A percentile compares a stretch with the other conserved stretches of the same genome.
Evolutionary conservation across 2,329 filamentous ascomycete genomes (phyloP).

Genomic region (Phialophora verrucosa): DNA sequence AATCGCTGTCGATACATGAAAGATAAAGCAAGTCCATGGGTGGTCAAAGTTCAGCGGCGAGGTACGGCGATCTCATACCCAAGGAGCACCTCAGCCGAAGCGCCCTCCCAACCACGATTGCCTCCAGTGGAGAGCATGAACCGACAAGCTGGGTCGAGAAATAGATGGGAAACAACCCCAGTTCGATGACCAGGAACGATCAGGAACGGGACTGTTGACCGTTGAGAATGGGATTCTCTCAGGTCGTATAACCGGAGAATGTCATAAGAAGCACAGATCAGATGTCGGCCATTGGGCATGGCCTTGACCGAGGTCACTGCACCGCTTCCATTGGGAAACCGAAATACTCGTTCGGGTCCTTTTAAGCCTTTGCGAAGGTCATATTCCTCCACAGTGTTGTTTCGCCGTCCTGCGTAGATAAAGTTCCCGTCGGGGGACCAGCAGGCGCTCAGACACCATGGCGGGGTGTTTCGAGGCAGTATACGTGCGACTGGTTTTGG

Average conservation of each 20-base stretch:
- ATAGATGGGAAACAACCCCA: slow-evolving; percentile 84
- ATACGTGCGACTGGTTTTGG: slow-evolving; percentile 80
- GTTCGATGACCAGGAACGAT: slow-evolving; percentile 91
- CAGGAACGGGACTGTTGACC: slow-evolving; percentile 88
- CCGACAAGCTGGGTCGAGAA: slow-evolving; percentile 82
- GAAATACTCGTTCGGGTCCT: slow-evolving; percentile 77
- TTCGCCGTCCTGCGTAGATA: slow-evolving; percentile 89
- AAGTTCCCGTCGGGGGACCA: slow-evolving; percentile 96
- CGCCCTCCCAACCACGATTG: slow-evolving; percentile 93
- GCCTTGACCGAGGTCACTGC: slow-evolving; percentile 84
- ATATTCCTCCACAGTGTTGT: slow-evolving; percentile 93
- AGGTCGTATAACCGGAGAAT: slow-evolving; percentile 93
- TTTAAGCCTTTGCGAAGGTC: slow-evolving; percentile 80
- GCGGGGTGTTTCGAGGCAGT: slow-evolving; percentile 75
- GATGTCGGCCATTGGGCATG: slow-evolving; percentile 91
- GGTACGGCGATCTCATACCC: slow-evolving; percentile 83
- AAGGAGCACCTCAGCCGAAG: slow-evolving; percentile 84
- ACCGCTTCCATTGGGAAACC: slow-evolving; percentile 86
- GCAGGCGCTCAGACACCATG: slow-evolving; percentile 97
- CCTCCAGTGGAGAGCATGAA: slow-evolving; percentile 94
- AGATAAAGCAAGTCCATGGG: not conserved
- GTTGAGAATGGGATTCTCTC: slow-evolving; percentile 67
- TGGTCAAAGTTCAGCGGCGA: slow-evolving; percentile 14
- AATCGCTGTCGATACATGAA: not conserved
- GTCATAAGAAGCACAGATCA: slow-evolving; percentile 86